A percentile compares a stretch with the other conserved stretches of the same genome.
Evolutionary conservation across 1,139 yeast species (phyloP).

Genomic region (Candida pseudoviswanathii): DNA sequence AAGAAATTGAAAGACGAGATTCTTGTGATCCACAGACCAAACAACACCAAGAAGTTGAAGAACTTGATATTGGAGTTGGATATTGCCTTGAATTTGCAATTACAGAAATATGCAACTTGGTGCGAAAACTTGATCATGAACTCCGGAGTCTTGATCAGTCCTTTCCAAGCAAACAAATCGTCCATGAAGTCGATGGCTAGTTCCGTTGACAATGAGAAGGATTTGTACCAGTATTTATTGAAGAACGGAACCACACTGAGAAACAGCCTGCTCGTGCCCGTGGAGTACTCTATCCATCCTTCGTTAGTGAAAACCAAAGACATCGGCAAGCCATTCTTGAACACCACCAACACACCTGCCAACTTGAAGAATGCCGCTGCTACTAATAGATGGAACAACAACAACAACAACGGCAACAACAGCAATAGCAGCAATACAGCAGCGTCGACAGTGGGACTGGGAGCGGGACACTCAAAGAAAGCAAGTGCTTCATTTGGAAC

Average conservation of each 20-base stretch:
- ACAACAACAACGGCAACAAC: background rate
- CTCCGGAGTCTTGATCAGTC: slow-evolving; percentile 80
- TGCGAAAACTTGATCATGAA: slow-evolving; percentile 82
- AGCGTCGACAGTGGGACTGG: slow-evolving; percentile 1
- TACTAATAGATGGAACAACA: slow-evolving; percentile 14
- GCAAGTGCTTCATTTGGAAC: slow-evolving; percentile 1
- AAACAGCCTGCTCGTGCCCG: slow-evolving; percentile 51
- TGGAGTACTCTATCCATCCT: slow-evolving; percentile 79
- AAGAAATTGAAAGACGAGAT: slow-evolving; percentile 76
- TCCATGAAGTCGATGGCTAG: slow-evolving; percentile 79
- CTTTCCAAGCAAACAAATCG: slow-evolving; percentile 56
- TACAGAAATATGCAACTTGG: slow-evolving; percentile 87
- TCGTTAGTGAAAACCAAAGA: slow-evolving; percentile 48
- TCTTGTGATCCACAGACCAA: slow-evolving; percentile 74
- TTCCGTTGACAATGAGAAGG: slow-evolving; percentile 79
- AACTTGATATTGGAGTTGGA: slow-evolving; percentile 84
- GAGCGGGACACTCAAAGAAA: slow-evolving; percentile 1
- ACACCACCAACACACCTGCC: slow-evolving; percentile 19
- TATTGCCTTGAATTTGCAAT: slow-evolving; percentile 82
- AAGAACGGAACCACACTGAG: slow-evolving; percentile 43
- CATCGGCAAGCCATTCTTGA: slow-evolving; percentile 42
- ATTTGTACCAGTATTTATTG: slow-evolving; percentile 69
- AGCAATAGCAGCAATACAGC: slow-evolving; percentile 5
- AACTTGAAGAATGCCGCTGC: slow-evolving; percentile 20
- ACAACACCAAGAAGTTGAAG: slow-evolving; percentile 68